Percentiles rank a stretch among this genome's conserved stretches.
Conservation (phyloP, 805 yeast species). For the Starmerella bombicola region DNA sequence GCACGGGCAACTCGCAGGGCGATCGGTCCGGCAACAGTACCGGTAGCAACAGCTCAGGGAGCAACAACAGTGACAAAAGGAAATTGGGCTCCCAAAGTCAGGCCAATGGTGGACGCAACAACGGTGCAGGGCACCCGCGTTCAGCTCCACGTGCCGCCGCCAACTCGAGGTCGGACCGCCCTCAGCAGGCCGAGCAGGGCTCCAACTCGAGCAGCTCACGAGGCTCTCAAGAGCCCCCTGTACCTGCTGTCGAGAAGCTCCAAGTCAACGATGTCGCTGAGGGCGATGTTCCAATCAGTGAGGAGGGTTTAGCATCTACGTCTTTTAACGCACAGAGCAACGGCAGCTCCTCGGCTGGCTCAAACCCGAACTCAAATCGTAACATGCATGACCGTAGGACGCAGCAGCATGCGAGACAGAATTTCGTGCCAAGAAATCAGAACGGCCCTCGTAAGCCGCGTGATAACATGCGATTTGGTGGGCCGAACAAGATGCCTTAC, state of each 20-base stretch:
- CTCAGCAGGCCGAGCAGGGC: no score
- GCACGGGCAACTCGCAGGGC: background rate
- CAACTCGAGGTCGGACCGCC: background rate
- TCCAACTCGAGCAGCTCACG: background rate
- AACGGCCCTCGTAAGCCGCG: constrained; percentile 8
- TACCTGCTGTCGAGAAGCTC: background rate
- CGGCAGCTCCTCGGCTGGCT: background rate
- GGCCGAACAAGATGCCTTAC: constrained; percentile 7
- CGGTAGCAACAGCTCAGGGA: constrained; percentile 1
- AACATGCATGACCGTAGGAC: background rate
- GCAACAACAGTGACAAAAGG: constrained; percentile 8
- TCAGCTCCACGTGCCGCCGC: constrained; percentile 8
- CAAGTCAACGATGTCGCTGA: background rate
- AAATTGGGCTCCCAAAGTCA: constrained; percentile 7
- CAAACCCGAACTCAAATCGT: background rate
- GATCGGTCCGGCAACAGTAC: constrained; percentile 1
- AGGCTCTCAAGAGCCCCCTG: background rate
- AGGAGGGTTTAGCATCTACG: background rate
- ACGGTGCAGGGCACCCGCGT: constrained; percentile 14
- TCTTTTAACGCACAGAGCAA: background rate
- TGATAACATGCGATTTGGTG: background rate
- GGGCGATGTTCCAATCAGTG: background rate
- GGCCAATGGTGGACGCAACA: background rate
- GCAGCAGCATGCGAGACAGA: background rate
- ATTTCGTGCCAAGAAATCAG: constrained; percentile 2